A percentile compares a stretch with the other conserved stretches of the same genome.
phyloP scores from a whole-genome alignment of 2,329 filamentous ascomycete species.

The Pseudocercospora musae region DNA sequence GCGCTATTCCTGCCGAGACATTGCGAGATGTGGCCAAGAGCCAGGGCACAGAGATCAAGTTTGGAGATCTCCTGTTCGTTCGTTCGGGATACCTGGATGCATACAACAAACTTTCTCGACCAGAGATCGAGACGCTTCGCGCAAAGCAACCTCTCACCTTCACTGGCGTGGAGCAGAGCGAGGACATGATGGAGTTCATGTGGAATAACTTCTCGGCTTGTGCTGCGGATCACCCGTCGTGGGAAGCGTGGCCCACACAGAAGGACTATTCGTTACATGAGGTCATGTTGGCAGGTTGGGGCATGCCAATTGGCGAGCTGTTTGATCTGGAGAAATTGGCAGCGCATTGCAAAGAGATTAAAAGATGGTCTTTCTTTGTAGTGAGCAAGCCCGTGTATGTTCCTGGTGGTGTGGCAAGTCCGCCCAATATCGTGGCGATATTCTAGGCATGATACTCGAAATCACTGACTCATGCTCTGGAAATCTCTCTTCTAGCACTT shows the following conservation, averaged over 20 bases:
- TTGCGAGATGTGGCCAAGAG: slow-evolving; percentile 44
- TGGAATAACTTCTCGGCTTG: slow-evolving; percentile 41
- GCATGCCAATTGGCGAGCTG: slow-evolving; percentile 51
- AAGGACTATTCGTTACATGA: slow-evolving; percentile 43
- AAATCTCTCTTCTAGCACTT: neutral
- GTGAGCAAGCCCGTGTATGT: slow-evolving; percentile 48
- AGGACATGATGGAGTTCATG: slow-evolving; percentile 43
- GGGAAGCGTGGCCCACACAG: slow-evolving; percentile 40
- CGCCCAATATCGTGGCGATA: slow-evolving; percentile 41
- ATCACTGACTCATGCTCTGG: neutral
- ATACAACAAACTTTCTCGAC: slow-evolving; percentile 38
- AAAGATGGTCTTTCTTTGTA: slow-evolving; percentile 49
- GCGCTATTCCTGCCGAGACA: slow-evolving; percentile 38
- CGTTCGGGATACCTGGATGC: slow-evolving; percentile 48
- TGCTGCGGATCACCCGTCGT: slow-evolving; percentile 39
- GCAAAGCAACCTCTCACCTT: slow-evolving; percentile 44
- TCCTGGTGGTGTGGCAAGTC: slow-evolving; percentile 38
- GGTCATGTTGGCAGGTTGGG: slow-evolving; percentile 49
- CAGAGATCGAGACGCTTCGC: slow-evolving; percentile 38
- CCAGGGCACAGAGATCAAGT: slow-evolving; percentile 53
- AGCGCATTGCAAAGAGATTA: slow-evolving; percentile 37
- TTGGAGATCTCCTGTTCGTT: slow-evolving; percentile 54
- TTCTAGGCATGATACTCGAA: slow-evolving; percentile 25
- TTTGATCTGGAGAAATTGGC: slow-evolving; percentile 50
- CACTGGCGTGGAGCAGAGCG: slow-evolving; percentile 48